These are phyloP conservation scores for Fusarium buharicum DNA, from an alignment of 2,329 filamentous ascomycete species.

Conservation along the genomic window DNA sequence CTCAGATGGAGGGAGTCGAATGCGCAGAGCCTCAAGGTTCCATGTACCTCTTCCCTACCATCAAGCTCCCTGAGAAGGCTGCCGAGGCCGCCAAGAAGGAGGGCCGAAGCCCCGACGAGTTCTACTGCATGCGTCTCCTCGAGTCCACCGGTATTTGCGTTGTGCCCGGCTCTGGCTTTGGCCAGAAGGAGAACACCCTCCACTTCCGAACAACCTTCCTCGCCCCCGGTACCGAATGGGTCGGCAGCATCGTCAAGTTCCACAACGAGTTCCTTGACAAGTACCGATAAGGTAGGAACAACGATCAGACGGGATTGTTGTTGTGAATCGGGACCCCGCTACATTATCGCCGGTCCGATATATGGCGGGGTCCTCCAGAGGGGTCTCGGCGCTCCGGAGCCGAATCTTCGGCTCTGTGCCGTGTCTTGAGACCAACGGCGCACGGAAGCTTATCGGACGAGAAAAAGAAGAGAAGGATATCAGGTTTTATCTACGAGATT, in stretches of 20 bases:
- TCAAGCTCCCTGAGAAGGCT: slow-evolving; percentile 80
- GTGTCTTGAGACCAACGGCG: slow-evolving; percentile 10
- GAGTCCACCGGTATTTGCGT: slow-evolving; percentile 96
- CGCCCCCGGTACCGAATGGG: slow-evolving; percentile 95
- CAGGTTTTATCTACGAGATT: slow-evolving; percentile 10
- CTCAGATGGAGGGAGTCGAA: slow-evolving; percentile 94
- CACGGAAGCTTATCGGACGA: slow-evolving; percentile 12
- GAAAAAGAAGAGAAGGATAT: not conserved
- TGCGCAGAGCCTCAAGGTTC: slow-evolving; percentile 90
- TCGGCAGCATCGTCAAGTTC: slow-evolving; percentile 86
- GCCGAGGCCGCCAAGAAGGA: slow-evolving; percentile 78
- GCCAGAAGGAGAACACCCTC: slow-evolving; percentile 88
- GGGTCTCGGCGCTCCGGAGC: slow-evolving; percentile 18
- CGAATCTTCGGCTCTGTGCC: slow-evolving; percentile 11
- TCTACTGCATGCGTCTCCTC: slow-evolving; percentile 90
- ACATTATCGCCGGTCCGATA: slow-evolving; percentile 7
- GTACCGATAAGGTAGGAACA: slow-evolving; percentile 62
- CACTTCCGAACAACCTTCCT: slow-evolving; percentile 98
- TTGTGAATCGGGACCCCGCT: slow-evolving; percentile 2
- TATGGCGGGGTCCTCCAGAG: slow-evolving; percentile 12
- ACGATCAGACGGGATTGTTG: not conserved
- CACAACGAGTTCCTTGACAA: slow-evolving; percentile 91
- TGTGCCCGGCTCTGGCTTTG: slow-evolving; percentile 91
- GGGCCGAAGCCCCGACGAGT: slow-evolving; percentile 84
- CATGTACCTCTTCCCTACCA: slow-evolving; percentile 99